Evolutionary conservation across 495 filamentous ascomycete genomes (phyloP), one percentile per base, ranked within the genome.

Genomic region (Immersiella caudata): DNA sequence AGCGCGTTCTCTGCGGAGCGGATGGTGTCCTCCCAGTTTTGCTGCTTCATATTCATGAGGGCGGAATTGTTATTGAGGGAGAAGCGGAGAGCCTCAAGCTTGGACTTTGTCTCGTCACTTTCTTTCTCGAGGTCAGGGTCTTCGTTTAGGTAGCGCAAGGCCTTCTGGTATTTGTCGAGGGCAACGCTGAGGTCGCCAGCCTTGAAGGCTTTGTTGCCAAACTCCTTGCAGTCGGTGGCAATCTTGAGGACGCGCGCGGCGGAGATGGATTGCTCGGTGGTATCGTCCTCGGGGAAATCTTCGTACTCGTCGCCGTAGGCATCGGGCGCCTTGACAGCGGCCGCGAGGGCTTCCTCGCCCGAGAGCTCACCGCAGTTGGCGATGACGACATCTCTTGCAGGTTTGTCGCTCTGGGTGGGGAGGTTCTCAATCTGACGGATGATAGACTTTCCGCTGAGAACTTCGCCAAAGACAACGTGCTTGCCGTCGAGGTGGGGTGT

Each of bases 391-490:
- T 93, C 90, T 60, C 84, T 77, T 33, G 70, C 73, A 20, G 95
- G 95, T 84, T 94, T 94, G 85, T 99, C 95, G 71, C 77, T 81
- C 68, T 89, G 83, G 3, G 93, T 96, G n/a, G 79, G 76, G 73
- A 94, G 79, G 77, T 94, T 93, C 80, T 99, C 95, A 74, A 98
- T 89, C 78, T 94, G 89, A 55, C 95, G 89, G 25, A 98, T 86
- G 25, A 97, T 83, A 61, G 91, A 93, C 81, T 97, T 98, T 70
- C 96, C 96, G 40, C 87, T 90, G 70, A 97, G 83, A 52, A 99
- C 94, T 80, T 98, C 90, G 68, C 95, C 95, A 79, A 98, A 99
- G 65, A 99, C 95, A 65, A 99, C 95, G 80, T 99, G 95, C 83
- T 98, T 99, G 73, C 88, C 86, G 76, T 99, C 93, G 14, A 99